Evolutionary conservation across 2,329 filamentous ascomycete species (phyloP).

Genomic region (Aureobasidium sp.): DNA sequence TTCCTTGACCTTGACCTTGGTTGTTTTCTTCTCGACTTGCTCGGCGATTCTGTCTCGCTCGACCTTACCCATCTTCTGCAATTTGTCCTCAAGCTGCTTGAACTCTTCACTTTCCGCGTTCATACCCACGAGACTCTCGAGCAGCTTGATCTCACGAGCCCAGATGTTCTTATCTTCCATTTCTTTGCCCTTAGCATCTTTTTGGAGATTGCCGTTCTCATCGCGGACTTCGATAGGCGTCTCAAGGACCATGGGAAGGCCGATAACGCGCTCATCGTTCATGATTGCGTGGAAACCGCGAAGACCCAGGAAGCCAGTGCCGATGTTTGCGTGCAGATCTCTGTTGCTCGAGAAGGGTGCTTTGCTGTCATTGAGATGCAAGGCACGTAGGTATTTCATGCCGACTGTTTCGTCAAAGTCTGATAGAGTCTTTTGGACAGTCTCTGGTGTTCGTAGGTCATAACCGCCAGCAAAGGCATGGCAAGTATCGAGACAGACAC

Average conservation of each 20-base stretch:
- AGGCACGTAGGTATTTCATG: constrained; percentile 67
- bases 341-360: constrained; percentile 74
- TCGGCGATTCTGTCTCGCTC: constrained; percentile 71
- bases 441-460: constrained; percentile 68
- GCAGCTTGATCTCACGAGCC: constrained; percentile 89
- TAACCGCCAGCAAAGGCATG: constrained; percentile 94
- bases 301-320: constrained; percentile 85
- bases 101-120: constrained; percentile 72
- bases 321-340: constrained; percentile 93
- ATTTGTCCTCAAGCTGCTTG: constrained; percentile 51
- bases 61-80: constrained; percentile 60
- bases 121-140: constrained; percentile 82
- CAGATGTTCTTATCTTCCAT: constrained; percentile 76
- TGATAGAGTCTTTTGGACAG: constrained; percentile 65
- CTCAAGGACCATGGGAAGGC: constrained; percentile 86
- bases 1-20: constrained; percentile 26
- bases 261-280: constrained; percentile 69
- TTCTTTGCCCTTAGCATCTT: constrained; percentile 39
- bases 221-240: constrained; percentile 79
- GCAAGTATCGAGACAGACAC: constrained; percentile 94
- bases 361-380: constrained; percentile 95
- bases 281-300: constrained; percentile 86
- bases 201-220: constrained; percentile 50
- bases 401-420: constrained; percentile 76
- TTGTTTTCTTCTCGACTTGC: constrained; percentile 69